Conservation (phyloP, 1,139 yeast species). For the Saccharomyces hybrid region DNA sequence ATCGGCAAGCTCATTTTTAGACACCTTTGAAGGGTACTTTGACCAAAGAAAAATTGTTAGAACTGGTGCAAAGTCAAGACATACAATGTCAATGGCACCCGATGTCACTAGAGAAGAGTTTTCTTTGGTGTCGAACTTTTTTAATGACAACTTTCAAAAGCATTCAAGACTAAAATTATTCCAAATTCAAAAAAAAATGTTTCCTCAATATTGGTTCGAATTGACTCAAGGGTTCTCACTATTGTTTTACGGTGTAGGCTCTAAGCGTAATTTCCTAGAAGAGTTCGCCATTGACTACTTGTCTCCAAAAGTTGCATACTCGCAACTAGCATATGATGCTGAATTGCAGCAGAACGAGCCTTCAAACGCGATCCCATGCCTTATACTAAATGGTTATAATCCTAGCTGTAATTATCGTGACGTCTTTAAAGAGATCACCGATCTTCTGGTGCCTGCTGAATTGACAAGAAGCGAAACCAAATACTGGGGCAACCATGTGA, state of each 20-base stretch:
- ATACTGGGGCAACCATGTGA: slow-evolving; percentile 32
- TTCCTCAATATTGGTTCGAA: slow-evolving; percentile 79
- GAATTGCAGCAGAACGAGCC: slow-evolving; percentile 2
- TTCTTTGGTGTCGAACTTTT: slow-evolving; percentile 38
- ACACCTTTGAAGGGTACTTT: slow-evolving; percentile 85
- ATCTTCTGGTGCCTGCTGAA: slow-evolving; percentile 31
- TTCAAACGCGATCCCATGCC: slow-evolving; percentile 35
- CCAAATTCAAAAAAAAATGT: slow-evolving; percentile 47
- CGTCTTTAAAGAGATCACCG: slow-evolving; percentile 43
- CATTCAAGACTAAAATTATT: slow-evolving; percentile 36
- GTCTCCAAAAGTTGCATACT: slow-evolving; percentile 20
- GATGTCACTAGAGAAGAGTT: slow-evolving; percentile 57
- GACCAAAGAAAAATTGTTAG: slow-evolving; percentile 65
- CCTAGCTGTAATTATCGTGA: slow-evolving; percentile 60
- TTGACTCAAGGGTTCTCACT: slow-evolving; percentile 68
- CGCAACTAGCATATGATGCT: slow-evolving; percentile 1
- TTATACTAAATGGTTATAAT: slow-evolving; percentile 81
- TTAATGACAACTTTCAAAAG: slow-evolving; percentile 41
- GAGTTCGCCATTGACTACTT: slow-evolving; percentile 55
- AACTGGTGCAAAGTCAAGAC: slow-evolving; percentile 44
- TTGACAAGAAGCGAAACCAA: slow-evolving; percentile 27
- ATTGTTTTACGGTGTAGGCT: slow-evolving; percentile 81
- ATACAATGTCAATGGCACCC: slow-evolving; percentile 69
- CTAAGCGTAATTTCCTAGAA: slow-evolving; percentile 57
- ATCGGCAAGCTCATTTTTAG: slow-evolving; percentile 59